A percentile compares a stretch with the other conserved stretches of the same genome.
These are phyloP conservation scores for Nicotiana paniculata DNA, from an alignment of 257 asterid species.

Conservation along the genomic window DNA sequence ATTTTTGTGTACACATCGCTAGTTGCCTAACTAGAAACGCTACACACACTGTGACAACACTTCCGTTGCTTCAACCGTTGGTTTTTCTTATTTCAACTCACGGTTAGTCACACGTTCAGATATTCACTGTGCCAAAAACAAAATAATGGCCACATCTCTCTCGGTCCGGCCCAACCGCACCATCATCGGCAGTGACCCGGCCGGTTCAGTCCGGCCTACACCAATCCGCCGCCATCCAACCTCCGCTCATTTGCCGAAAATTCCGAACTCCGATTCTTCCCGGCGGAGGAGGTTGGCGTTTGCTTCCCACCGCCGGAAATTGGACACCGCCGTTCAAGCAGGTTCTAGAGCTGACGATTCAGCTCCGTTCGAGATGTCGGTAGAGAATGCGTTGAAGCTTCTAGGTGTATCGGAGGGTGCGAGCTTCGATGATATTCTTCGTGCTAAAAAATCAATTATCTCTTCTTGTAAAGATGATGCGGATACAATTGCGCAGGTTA, in stretches of 20 bases:
- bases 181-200: conserved; percentile 35
- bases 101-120: neutral
- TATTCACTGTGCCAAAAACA: neutral
- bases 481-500: conserved; percentile 66
- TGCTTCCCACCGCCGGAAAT: conserved; percentile 33
- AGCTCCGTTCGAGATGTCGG: conserved; percentile 91
- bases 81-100: neutral
- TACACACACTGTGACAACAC: neutral
- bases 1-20: neutral
- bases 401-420: conserved; percentile 91
- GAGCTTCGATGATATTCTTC: conserved; percentile 85
- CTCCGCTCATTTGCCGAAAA: conserved; percentile 16
- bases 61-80: neutral
- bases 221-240: conserved; percentile 15
- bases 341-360: conserved; percentile 95
- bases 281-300: conserved; percentile 21
- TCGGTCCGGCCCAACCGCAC: conserved; percentile 69
- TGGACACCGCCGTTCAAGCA: conserved; percentile 51
- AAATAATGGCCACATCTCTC: conserved; percentile 65
- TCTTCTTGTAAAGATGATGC: conserved; percentile 75
- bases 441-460: conserved; percentile 74
- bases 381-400: conserved; percentile 84
- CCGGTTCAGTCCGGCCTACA: conserved; percentile 24
- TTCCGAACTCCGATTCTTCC: neutral
- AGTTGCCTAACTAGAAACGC: neutral